Percentiles rank a stretch among this genome's conserved stretches.
These are phyloP conservation scores for Chlorella variabilis DNA, from an alignment of 163 green algal genomes.

Conservation along the genomic window DNA sequence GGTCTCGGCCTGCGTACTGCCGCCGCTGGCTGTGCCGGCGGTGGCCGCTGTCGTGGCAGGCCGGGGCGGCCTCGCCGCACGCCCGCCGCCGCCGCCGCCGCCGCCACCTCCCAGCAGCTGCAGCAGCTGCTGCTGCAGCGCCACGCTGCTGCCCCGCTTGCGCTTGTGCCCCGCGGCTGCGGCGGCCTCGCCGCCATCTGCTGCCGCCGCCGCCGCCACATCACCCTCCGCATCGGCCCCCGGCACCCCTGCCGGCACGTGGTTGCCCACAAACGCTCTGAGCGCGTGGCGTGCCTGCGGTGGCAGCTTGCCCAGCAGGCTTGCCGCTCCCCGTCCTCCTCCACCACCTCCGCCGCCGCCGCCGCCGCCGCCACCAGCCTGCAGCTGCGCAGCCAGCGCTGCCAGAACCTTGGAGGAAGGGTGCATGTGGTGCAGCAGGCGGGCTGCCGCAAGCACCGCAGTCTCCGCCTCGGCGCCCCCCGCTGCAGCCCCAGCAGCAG, in stretches of 20 bases:
- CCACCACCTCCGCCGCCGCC: no score
- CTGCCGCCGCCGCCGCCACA: background rate
- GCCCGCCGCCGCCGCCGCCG: background rate
- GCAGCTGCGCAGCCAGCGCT: slow-evolving; percentile 5
- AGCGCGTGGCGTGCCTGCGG: background rate
- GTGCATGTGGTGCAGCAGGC: slow-evolving; percentile 10
- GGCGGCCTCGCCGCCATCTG: background rate
- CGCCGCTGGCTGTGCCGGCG: no score
- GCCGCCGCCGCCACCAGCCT: background rate
- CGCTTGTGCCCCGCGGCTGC: slow-evolving; percentile 4
- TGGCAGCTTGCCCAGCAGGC: slow-evolving; percentile 5
- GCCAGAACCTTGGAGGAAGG: slow-evolving; percentile 27
- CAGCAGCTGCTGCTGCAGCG: slow-evolving; percentile 34
- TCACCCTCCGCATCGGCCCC: background rate
- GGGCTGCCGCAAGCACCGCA: background rate
- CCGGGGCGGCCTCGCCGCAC: background rate
- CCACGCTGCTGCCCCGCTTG: background rate
- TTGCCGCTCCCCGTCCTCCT: background rate
- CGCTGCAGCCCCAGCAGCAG: background rate
- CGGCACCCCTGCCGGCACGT: no score
- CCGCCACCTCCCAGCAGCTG: background rate
- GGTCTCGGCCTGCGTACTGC: no score
- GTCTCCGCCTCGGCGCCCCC: background rate
- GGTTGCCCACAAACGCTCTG: slow-evolving; percentile 9
- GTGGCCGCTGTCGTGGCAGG: background rate